Evolutionary conservation across 2,329 filamentous ascomycete species (phyloP).

Genomic region (Fusarium guadeloupense): DNA sequence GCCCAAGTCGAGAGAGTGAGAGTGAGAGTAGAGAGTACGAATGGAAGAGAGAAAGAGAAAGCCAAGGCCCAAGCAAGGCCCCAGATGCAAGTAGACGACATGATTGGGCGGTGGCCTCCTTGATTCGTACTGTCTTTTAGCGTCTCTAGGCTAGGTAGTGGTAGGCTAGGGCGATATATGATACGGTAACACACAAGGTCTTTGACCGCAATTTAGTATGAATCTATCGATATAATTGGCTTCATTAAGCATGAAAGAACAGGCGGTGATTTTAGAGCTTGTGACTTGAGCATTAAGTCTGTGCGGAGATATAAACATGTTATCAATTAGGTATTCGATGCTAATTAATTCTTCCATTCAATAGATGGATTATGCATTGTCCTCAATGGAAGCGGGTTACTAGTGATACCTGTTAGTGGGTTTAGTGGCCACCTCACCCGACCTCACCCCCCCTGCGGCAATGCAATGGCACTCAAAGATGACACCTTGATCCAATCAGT

Average conservation of each 20-base stretch:
- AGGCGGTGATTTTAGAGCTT: background rate
- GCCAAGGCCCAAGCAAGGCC: slow-evolving; percentile 14
- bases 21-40: slow-evolving; percentile 15
- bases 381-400: background rate
- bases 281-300: slow-evolving; percentile 16
- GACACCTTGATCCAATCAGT: slow-evolving; percentile 32
- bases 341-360: too few relatives aligned
- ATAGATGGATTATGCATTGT: too few relatives aligned
- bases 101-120: slow-evolving; percentile 38
- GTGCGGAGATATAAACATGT: background rate
- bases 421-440: slow-evolving; percentile 5
- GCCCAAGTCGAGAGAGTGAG: slow-evolving; percentile 22
- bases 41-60: slow-evolving; percentile 3
- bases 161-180: slow-evolving; percentile 9
- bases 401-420: slow-evolving; percentile 14
- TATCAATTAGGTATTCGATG: background rate
- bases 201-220: slow-evolving; percentile 16
- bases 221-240: slow-evolving; percentile 9
- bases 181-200: slow-evolving; percentile 19
- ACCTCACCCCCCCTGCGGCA: slow-evolving; percentile 5
- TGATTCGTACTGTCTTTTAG: slow-evolving; percentile 34
- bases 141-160: background rate
- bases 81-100: background rate
- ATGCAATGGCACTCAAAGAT: slow-evolving; percentile 24
- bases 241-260: slow-evolving; percentile 14